These are phyloP conservation scores for Cladosporium phlei DNA, from an alignment of 2,329 filamentous ascomycete species.

Conservation along the genomic window DNA sequence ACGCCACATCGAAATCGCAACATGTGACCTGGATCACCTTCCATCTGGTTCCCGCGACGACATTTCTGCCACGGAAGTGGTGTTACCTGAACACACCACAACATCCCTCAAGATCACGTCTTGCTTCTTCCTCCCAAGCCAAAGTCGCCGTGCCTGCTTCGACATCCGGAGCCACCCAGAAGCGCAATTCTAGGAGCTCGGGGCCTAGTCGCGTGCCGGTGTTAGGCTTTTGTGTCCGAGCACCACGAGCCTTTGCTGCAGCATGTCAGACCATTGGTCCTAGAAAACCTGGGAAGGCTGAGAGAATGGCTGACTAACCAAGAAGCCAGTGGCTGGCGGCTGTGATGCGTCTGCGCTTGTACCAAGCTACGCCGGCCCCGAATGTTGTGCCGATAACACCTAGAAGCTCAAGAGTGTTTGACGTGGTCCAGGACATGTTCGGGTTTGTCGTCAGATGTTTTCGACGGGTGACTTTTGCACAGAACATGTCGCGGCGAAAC, in stretches of 20 bases:
- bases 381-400: neutral
- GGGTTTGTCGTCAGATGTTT: too few relatives aligned
- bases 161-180: neutral
- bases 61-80: too few relatives aligned
- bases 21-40: too few relatives aligned
- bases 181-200: neutral
- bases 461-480: too few relatives aligned
- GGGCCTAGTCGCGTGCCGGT: neutral
- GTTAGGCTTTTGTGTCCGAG: neutral
- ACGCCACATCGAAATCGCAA: too few relatives aligned
- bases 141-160: neutral
- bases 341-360: neutral
- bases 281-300: too few relatives aligned
- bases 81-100: too few relatives aligned
- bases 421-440: neutral
- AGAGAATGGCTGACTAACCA: neutral
- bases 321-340: neutral
- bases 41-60: too few relatives aligned
- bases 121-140: neutral
- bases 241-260: neutral
- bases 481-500: too few relatives aligned
- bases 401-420: neutral
- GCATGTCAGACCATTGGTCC: too few relatives aligned
- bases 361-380: neutral
- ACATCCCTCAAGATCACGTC: neutral